Conservation (phyloP, 1,284 basidiomycete genomes). For the Cutaneotrichosporon mucoides region DNA sequence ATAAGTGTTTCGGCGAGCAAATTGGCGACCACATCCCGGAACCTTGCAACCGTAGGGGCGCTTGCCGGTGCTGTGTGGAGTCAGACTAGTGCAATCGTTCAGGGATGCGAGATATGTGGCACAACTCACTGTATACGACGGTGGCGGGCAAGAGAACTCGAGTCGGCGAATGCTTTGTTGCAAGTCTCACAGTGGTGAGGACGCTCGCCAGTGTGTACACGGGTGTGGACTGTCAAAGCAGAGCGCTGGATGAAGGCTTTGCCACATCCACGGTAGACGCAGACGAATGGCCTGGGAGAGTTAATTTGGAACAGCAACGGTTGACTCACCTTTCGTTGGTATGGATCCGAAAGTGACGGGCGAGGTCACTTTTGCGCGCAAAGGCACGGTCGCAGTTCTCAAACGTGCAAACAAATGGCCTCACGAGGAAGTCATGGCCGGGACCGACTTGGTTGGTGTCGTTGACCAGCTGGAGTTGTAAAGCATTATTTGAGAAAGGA, state of each 20-base stretch:
- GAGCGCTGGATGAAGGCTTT: conserved; percentile 51
- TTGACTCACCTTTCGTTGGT: conserved; percentile 44
- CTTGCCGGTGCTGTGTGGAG: conserved; percentile 33
- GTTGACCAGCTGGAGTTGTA: conserved; percentile 40
- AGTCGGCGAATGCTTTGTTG: conserved; percentile 56
- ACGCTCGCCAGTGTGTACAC: conserved; percentile 55
- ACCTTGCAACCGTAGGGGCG: conserved; percentile 41
- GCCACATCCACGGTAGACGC: conserved; percentile 38
- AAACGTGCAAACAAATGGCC: conserved; percentile 48
- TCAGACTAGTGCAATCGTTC: conserved; percentile 3
- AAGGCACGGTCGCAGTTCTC: conserved; percentile 51
- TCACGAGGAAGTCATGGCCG: conserved; percentile 30
- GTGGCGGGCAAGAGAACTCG: conserved; percentile 57
- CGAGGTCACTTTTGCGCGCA: conserved; percentile 52
- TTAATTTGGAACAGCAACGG: not conserved
- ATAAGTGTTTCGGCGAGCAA: conserved; percentile 44
- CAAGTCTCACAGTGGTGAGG: conserved; percentile 56
- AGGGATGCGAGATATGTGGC: conserved; percentile 17
- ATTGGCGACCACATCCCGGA: conserved; percentile 32
- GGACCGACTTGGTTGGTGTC: conserved; percentile 41
- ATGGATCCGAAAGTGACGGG: conserved; percentile 52
- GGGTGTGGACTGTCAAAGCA: conserved; percentile 49
- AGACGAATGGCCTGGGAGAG: conserved; percentile 45
- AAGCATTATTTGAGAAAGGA: not conserved
- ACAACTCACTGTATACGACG: conserved; percentile 53